Evolutionary conservation across 78 protist species (phyloP).

Genomic region (Dictyostelium intermedium): DNA sequence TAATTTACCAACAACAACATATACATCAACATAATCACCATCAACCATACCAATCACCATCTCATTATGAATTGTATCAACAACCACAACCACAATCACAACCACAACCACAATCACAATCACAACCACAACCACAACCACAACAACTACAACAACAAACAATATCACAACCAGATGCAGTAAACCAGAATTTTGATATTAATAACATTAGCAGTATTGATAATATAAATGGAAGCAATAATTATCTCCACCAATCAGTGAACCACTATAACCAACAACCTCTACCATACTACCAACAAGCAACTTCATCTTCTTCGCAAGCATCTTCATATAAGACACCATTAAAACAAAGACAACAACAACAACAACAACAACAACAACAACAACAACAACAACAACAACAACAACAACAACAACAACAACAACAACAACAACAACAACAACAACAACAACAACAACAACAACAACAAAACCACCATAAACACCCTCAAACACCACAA

Average conservation of each 20-base stretch:
- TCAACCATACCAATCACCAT: not conserved
- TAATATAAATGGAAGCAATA: not conserved
- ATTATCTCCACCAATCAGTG: not conserved
- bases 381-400: no score
- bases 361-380: not conserved
- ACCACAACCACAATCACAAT: not conserved
- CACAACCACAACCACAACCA: not conserved
- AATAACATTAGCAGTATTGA: not conserved
- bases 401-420: not conserved
- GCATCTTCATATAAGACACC: not conserved
- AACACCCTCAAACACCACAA: not conserved
- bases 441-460: not conserved
- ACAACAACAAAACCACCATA: not conserved
- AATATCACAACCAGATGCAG: slow-evolving; percentile 1
- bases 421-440: not conserved
- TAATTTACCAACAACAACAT: not conserved
- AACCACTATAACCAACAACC: not conserved
- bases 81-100: not conserved
- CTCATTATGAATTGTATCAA: not conserved
- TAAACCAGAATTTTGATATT: not conserved
- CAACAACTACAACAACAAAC: not conserved
- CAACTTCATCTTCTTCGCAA: not conserved
- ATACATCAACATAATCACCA: not conserved
- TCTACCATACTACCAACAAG: not conserved
- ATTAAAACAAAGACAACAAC: not conserved